Evolutionary conservation across 768 basidiomycete species (phyloP), one percentile per base, ranked within the genome.

Genomic region (Trametes cubensis): DNA sequence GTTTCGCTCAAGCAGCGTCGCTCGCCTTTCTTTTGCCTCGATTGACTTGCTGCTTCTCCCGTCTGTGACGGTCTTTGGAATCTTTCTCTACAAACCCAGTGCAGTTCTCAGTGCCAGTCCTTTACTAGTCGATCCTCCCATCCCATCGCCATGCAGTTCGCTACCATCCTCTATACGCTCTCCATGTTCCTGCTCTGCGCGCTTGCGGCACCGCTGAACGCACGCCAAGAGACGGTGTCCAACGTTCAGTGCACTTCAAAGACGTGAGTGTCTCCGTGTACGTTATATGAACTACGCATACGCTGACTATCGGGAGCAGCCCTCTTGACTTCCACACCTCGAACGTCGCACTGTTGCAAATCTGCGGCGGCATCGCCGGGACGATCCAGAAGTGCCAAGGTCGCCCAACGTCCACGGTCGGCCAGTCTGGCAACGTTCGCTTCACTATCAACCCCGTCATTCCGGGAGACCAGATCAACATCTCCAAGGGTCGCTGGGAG

Each of bases 401-500:
- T 52, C 48, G 54, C 17, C 71, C 71, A 46, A 70, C 62, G 34
- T 63, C 66, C 20, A 72, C 70, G 3, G 62, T 60, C 14, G 71
- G 71, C 41, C 48, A 58, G 41, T 67, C 63, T 26, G 71, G 71
- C 38, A 62, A 66, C 51, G 68, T 66, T 15, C 54, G 58, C 28
- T 70, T 72, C 65, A 58, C 67, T 28, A 68, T 72, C 52, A 69
- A 20, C 7, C 71, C 71, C 25, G 68, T 65, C 38, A 46, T 55
- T 17, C 26, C 20, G 47, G 68, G 70, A 26, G 71, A 67, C 55
- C 62, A 58, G 20, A 67, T 72, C 62, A 70, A 71, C 65, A 67
- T 72, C 56, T 63, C 60, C 34, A 72, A 72, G 67, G 71, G 71
- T 7, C 71, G 71, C 28, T 72, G 71, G 71, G 71, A 72, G 58